These are phyloP conservation scores for Tardiomyces blankii DNA, from an alignment of 1,139 yeast species.

Conservation along the genomic window DNA sequence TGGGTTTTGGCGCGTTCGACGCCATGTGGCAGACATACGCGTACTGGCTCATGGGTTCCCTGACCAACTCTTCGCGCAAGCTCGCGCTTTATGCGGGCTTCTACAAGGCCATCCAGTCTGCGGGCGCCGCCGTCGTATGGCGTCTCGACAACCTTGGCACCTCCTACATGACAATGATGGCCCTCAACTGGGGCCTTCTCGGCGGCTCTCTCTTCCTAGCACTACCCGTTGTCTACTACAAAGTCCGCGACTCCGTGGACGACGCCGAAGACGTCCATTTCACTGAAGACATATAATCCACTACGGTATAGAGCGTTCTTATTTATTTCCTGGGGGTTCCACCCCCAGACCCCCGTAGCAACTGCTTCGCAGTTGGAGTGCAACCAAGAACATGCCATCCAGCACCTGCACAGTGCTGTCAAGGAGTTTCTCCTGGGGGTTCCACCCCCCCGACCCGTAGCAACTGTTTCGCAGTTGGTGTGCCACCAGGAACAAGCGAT, in stretches of 20 bases:
- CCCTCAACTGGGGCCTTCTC: slow-evolving; percentile 44
- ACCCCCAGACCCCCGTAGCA: no score
- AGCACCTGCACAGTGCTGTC: no score
- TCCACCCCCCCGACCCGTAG: no score
- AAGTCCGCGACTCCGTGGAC: slow-evolving; percentile 36
- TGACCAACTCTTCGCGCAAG: slow-evolving; percentile 46
- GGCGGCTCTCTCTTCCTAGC: slow-evolving; percentile 38
- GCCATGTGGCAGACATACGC: slow-evolving; percentile 47
- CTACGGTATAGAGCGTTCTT: no score
- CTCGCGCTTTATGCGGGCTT: slow-evolving; percentile 50
- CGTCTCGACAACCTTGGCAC: slow-evolving; percentile 37
- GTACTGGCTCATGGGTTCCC: slow-evolving; percentile 48
- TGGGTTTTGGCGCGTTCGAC: slow-evolving; percentile 48
- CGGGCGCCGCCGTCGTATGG: slow-evolving; percentile 56
- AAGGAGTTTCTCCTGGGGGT: no score
- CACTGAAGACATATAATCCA: slow-evolving; percentile 4
- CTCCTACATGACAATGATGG: slow-evolving; percentile 37
- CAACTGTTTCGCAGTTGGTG: no score
- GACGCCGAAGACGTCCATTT: slow-evolving; percentile 25
- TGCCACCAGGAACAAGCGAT: no score
- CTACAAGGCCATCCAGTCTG: slow-evolving; percentile 53
- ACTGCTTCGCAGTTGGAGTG: no score
- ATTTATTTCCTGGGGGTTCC: no score
- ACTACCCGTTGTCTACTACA: slow-evolving; percentile 30
- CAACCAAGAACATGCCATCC: no score